Evolutionary conservation across 2,329 filamentous ascomycete genomes (phyloP), one percentile per base, ranked within the genome.

Genomic region (Dactylonectria macrodidyma): DNA sequence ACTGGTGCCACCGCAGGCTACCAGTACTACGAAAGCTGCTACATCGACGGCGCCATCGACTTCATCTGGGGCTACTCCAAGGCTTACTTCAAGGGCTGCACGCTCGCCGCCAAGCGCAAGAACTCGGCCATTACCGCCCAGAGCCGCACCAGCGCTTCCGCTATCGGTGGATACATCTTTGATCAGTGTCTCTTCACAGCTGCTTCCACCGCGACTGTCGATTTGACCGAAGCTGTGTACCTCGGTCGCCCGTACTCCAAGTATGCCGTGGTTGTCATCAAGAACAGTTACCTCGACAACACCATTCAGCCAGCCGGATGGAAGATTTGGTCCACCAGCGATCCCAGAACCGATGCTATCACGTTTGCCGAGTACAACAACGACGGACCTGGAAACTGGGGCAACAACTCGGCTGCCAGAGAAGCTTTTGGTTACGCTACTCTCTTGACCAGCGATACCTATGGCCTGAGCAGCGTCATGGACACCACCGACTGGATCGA

Each of bases 321-420:
- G 73, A 75, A 75, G 86, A 90, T 47, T 82, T 92, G 76, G 90
- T 90, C 73, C 62, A 80, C 19, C 82, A 85, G 2, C 85, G 90
- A 8, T 90, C 90, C 89, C 74, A 73, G 26, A 70, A 82, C 51
- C 90, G 89, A 90, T 81, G 84, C 65, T 76, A 85, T 91, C 3
- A 78, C 81, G 12, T 91, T 88, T 69, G 87, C 80, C 6, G 90
- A 92, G 81, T 91, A 87, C 73, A 80, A 74, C 44, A 92, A 92
- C 76, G 84, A 84, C 1, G 90, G 90, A 9, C 73, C 73, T 3
- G 73, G 73, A 56, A 72, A 69, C 47, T 75, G 73, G 72, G 73
- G 74, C 11, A 75, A 73, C 56, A 75, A 75, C 44, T 54, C 61
- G 0, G 72, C 67, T 0, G 72, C 73, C 2, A 57, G 73, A 51